Conservation (phyloP, 129 eudicot species). For the Flaveria bidentis region DNA sequence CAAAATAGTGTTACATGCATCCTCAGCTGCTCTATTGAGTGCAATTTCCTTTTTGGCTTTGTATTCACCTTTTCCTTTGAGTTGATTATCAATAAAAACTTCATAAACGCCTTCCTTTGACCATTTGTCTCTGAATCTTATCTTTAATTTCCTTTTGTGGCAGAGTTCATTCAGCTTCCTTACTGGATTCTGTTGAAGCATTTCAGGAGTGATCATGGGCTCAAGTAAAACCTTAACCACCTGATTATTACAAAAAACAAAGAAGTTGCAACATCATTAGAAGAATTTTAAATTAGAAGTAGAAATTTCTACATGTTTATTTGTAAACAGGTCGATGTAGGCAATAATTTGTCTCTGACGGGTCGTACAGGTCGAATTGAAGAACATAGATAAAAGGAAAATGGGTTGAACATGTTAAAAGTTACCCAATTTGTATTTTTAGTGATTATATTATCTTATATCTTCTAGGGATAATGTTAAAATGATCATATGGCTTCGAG, state of each 20-base stretch:
- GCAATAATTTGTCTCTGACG: not conserved
- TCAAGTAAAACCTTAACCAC: constrained; percentile 56
- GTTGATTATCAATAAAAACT: constrained; percentile 49
- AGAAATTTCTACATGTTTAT: not conserved
- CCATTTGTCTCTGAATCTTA: constrained; percentile 54
- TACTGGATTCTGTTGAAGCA: constrained; percentile 63
- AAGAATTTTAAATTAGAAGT: not conserved
- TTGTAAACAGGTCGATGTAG: not conserved
- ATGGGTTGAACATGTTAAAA: not conserved
- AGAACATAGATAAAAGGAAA: not conserved
- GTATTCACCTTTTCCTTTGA: constrained; percentile 60
- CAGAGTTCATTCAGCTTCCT: constrained; percentile 65
- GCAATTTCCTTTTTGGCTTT: constrained; percentile 68
- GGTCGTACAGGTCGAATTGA: not conserved
- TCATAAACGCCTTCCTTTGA: constrained; percentile 45
- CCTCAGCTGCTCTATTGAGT: constrained; percentile 68
- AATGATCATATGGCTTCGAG: not conserved
- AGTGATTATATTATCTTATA: not conserved
- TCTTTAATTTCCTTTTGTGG: constrained; percentile 52
- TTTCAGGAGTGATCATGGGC: constrained; percentile 71
- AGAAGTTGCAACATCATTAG: not conserved
- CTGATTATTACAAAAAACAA: constrained; percentile 29
- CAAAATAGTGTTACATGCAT: constrained; percentile 56
- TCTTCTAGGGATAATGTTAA: not conserved
- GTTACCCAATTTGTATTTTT: not conserved